Evolutionary conservation across 345 rosid species (phyloP), one percentile per base, ranked within the genome.

Genomic region (Pugionium dolabratum): DNA sequence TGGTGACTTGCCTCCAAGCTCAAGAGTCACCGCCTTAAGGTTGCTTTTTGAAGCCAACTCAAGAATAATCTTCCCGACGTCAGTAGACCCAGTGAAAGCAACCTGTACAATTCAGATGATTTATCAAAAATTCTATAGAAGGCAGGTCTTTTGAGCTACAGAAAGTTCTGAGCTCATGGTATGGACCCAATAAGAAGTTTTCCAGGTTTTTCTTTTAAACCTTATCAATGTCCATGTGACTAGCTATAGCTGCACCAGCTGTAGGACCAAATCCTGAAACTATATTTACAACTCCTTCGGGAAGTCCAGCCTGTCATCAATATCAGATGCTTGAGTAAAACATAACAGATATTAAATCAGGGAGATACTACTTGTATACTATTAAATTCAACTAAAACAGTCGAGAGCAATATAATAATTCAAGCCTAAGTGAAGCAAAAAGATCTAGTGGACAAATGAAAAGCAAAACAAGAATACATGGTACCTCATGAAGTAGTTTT

Each of bases 1-100:
- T 29, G 98, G 94, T 10, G 98, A 93, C 84, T 93, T 93, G 56
- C 98, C 98, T 70, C 98, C 98, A 31, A 93, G 97, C 79, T 93
- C 98, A 76, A 93, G 79, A 58, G 96, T 90, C 60, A 86, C 97
- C 7, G 97, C 57, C 82, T 93, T 93, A 62, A 93, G 94, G 76
- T 93, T 93, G 81, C 91, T 90, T 71, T 71, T 85, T 39, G 98
- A 82, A 8, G 97, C 88, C 67, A 88, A 59, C 75, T 77, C 76
- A 29, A 90, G 88, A 39, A 93, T 71, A 45, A 78, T 43, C 71
- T 86, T 83, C n/a, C 96, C 98, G 0, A 88, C 89, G 0, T n/a
- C 75, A 33, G 96, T 90, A 60, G 98, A 93, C 37, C 98, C 98
- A 3, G 98, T 93, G 78, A 93, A 93, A 66, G 98, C 93, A 35